Base-by-base conservation (phyloP, 495 filamentous ascomycete genomes). In the Cercophora samala region DNA sequence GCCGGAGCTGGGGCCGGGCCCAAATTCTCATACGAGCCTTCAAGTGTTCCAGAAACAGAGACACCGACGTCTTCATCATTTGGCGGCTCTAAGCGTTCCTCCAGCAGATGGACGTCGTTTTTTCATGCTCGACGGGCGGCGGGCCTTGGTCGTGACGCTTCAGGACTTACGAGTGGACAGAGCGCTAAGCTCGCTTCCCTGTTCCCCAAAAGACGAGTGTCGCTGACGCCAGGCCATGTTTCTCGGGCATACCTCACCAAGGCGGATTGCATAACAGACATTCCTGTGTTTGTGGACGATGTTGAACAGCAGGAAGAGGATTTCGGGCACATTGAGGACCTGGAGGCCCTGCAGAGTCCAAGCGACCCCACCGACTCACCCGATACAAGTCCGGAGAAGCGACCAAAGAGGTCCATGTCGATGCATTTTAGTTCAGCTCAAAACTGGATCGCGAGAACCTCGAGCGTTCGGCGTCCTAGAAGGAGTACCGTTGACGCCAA, bases 391-490 rank as follows among this genome's bases (percentile, higher is more conserved):
- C 76, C 78, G 4, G 80, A 81, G 18, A 79, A 78, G 64, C 77
- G 70, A 54, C 76, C 82, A 19, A 74, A 79, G 55, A 77, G 77
- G 46, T 84, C 84, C 63, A 74, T 85, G 32, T 86, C 84, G 51
- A 81, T 83, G 79, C 82, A 85, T 66, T 84, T 85, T 65, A 79
- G 76, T 67, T 82, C 83, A 8, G 79, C 82, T 8, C 74, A 74
- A 54, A 81, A 71, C 37, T 85, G 83, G 84, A 80, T 85, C 60
- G 67, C 81, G 13, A 80, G 77, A 69, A 79, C 77, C 17, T 79
- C 83, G 58, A 85, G 83, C 69, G 68, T 84, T 21, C 76, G 82
- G 60, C 78, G 79, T 19, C 75, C 76, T 24, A 83, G 81, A 71
- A 77, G 82, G 60, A 74, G 77, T 63, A 70, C 72, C 11, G 58